Conservation (phyloP, 2,329 filamentous ascomycete genomes). For the Lachnellula occidentalis region DNA sequence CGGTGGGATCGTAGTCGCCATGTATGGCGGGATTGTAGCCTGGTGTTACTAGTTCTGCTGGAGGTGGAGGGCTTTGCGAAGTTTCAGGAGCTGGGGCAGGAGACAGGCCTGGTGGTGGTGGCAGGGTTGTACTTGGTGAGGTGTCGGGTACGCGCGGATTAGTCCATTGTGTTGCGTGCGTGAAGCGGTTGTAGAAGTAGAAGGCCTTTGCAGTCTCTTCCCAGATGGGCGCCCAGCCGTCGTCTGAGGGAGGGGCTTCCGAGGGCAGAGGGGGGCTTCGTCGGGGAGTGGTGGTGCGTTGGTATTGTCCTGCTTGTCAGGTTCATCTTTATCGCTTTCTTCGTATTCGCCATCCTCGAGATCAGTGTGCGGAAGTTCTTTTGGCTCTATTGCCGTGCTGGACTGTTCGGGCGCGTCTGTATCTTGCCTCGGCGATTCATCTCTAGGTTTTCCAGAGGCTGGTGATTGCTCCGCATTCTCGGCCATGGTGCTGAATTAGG, state of each 20-base stretch:
- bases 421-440: background rate
- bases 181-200: slow-evolving; percentile 83
- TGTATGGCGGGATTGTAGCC: slow-evolving; percentile 97
- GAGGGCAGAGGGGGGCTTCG: slow-evolving; percentile 37
- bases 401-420: background rate
- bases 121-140: slow-evolving; percentile 6
- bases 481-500: too few species aligned
- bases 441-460: slow-evolving; percentile 1
- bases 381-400: background rate
- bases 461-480: background rate
- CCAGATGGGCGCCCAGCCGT: slow-evolving; percentile 80
- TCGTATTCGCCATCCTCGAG: slow-evolving; percentile 26
- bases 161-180: slow-evolving; percentile 71
- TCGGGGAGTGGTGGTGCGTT: slow-evolving; percentile 39
- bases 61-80: slow-evolving; percentile 23
- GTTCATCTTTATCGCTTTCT: slow-evolving; percentile 6
- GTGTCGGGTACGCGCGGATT: slow-evolving; percentile 67
- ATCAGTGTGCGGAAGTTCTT: background rate
- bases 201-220: slow-evolving; percentile 62
- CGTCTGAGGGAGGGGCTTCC: slow-evolving; percentile 49
- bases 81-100: slow-evolving; percentile 30
- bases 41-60: slow-evolving; percentile 44
- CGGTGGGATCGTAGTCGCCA: slow-evolving; percentile 91
- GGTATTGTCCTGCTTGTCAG: slow-evolving; percentile 5
- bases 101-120: slow-evolving; percentile 21